Evolutionary conservation across 306 rosid genomes (phyloP), one percentile per base, ranked within the genome.

Genomic region (Sicyos baderoa): DNA sequence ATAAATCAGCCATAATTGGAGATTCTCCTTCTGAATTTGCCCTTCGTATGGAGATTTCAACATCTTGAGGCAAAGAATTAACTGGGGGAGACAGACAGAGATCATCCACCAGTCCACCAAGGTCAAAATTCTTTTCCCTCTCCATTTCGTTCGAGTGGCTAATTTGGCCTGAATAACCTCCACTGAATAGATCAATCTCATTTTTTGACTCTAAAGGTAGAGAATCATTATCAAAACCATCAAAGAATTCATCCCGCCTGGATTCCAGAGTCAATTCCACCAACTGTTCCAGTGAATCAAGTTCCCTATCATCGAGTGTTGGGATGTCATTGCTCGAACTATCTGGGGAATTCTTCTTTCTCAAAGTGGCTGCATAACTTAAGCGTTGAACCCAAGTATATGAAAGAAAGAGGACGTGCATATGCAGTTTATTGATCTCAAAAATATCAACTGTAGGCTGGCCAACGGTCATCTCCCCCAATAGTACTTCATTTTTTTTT

Each of bases 351-450:
- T 66, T 74, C 66, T 76, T 75, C 56, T 76, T 79, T 54, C 77
- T 78, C 80, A 74, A 63, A 71, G 53, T 75, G 63, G 76, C 86
- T 27, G 76, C 87, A 73, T 68, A 75, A 71, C 86, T 55, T 71
- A 93, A 86, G 75, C 95, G 91, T 57, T 79, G 87, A 77, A 88
- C 97, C 99, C 97, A 94, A 80, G 86, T 69, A 59, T 86, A 86
- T 19, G 96, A 94, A 73, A 84, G 97, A 79, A 86, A 90, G 76
- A 90, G 80, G 63, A 93, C 62, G 74, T 84, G 97, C 86, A 96
- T 86, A 75, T 93, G 79, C 72, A 93, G 65, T 60, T 85, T 82
- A 75, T 90, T 86, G 79, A 93, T 83, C 79, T 93, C 95, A 74
- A 93, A 85, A 82, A 94, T 82, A 81, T 94, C 97, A 68, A 84